These are phyloP conservation scores for Amoebophrya sp. DNA, from an alignment of 169 alveolate genomes.

Conservation along the genomic window DNA sequence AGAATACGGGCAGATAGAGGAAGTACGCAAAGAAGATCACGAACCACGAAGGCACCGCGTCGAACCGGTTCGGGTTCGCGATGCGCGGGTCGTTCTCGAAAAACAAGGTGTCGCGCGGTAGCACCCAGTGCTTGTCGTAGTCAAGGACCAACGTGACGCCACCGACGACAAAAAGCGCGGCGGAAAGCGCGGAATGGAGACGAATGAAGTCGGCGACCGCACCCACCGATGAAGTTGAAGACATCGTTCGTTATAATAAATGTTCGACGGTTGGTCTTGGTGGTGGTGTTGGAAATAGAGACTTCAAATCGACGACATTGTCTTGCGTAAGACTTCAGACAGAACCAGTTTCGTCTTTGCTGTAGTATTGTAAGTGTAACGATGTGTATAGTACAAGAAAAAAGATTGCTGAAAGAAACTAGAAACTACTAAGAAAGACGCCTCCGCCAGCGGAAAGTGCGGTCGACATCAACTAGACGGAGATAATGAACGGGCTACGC, in stretches of 20 bases:
- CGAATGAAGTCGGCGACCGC: neutral
- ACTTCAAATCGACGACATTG: no score
- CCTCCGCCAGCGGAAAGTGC: no score
- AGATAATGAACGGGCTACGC: no score
- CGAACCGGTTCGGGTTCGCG: neutral
- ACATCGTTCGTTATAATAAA: neutral
- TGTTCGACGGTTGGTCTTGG: neutral
- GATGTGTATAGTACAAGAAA: no score
- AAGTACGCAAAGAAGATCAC: neutral
- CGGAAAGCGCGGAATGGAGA: neutral
- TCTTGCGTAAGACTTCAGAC: no score
- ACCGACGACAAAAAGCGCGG: neutral
- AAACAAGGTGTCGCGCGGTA: neutral
- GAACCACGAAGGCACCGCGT: neutral
- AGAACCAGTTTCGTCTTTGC: no score
- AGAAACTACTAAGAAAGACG: no score
- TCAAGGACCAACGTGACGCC: neutral
- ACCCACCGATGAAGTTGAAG: neutral
- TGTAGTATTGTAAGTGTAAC: no score
- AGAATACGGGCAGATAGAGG: neutral
- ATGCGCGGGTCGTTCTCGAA: neutral
- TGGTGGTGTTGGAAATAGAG: neutral
- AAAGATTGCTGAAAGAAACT: no score
- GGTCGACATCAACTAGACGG: no score
- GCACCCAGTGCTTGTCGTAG: neutral